Base-by-base conservation (phyloP, 2,329 filamentous ascomycete species). In the Colletotrichum sp. region DNA sequence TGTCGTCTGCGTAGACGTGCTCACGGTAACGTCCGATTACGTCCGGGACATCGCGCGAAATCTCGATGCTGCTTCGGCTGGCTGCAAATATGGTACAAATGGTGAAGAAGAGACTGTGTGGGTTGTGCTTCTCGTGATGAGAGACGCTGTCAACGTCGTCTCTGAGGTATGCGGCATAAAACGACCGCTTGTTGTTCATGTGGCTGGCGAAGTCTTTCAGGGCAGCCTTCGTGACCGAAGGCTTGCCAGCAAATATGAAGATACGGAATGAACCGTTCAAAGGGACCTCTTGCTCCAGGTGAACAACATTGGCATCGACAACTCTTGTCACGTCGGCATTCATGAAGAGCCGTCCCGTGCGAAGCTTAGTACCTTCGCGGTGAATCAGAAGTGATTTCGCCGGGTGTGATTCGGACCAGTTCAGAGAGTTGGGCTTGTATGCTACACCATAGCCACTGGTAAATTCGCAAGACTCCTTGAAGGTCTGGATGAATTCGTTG, bases 391-490 rank as follows among this genome's bases (percentile, higher is more conserved):
- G 85, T 21, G 94, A 95, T 81, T 94, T 89, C 16, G 93, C 95
- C 1, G 92, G 89, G 85, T 98, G 96, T 5, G 87, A 87, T 1
- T 91, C 84, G 12, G 93, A 94, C 95, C 95, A 98, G 86, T 98
- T 98, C 85, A 98, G 89, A 34, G 91, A 86, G 85, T 98, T 98
- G 70, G 94, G 89, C 78, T 93, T 90, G 87, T 98, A 98, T 34
- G 93, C 93, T 26, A 98, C 95, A 76, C 96, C 96, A 83, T 98
- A 98, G 74, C 96, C 96, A 78, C 94, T 96, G 13, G 96, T 98
- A 85, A 98, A 98, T 81, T 97, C 95, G 88, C 96, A 98, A 34
- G 93, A 92, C 73, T 95, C 95, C 84, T 98, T 98, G 89, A 98
- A 98, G 0, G 93, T 95, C 86, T 94, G 94, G 82, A 98, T 92